phyloP scores from a whole-genome alignment of 176 grass and related monocot genomes.

The Raddia distichophylla region DNA sequence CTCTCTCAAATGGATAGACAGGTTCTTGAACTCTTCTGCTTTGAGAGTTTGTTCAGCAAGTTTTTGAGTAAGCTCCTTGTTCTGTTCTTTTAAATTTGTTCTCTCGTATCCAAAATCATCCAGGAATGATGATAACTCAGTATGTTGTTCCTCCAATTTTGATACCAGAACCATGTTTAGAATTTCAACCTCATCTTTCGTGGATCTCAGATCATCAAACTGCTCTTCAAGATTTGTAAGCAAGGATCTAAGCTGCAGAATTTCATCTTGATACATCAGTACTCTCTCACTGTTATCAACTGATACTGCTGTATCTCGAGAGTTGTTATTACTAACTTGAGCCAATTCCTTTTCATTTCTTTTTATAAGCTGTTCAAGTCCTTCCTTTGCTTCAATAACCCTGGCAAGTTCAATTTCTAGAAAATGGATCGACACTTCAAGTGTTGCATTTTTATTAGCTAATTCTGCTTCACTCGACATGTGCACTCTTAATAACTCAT shows the following conservation, averaged over 20 bases:
- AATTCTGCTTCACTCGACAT: slow-evolving; percentile 55
- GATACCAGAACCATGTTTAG: slow-evolving; percentile 74
- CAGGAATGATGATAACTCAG: slow-evolving; percentile 55
- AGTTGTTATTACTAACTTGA: slow-evolving; percentile 44
- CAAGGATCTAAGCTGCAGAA: slow-evolving; percentile 59
- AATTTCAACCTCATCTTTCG: slow-evolving; percentile 72
- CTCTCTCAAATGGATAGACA: slow-evolving; percentile 84
- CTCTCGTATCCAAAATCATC: slow-evolving; percentile 59
- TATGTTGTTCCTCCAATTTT: slow-evolving; percentile 78
- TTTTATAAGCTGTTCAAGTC: slow-evolving; percentile 46
- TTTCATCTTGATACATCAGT: slow-evolving; percentile 65
- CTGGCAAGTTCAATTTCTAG: slow-evolving; percentile 42
- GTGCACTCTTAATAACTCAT: slow-evolving; percentile 38
- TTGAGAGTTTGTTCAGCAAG: slow-evolving; percentile 86
- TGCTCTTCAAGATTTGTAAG: slow-evolving; percentile 59
- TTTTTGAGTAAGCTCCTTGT: slow-evolving; percentile 74
- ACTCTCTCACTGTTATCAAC: slow-evolving; percentile 32
- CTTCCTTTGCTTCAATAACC: slow-evolving; percentile 58
- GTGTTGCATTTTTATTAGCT: slow-evolving; percentile 53
- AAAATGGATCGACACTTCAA: slow-evolving; percentile 50
- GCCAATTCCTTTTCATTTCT: slow-evolving; percentile 32
- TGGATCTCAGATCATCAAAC: slow-evolving; percentile 57
- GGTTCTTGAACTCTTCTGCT: slow-evolving; percentile 88
- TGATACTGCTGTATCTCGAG: slow-evolving; percentile 44
- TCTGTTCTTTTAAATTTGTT: slow-evolving; percentile 65